Evolutionary conservation across 2,329 filamentous ascomycete species (phyloP).

Genomic region (Pestalotiopsis sp.): DNA sequence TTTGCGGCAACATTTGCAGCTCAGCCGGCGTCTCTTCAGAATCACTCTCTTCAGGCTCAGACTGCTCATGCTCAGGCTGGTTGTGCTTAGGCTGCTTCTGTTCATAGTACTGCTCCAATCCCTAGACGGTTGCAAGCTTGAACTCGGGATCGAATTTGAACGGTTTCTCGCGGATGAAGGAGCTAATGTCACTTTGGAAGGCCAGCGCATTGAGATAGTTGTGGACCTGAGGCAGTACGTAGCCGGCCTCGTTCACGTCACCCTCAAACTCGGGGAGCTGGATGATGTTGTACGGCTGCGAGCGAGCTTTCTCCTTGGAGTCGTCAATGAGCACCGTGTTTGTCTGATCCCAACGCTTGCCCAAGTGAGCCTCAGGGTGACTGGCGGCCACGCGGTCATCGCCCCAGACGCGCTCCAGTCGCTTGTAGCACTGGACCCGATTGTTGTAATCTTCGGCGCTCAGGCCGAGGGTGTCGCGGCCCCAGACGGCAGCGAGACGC

Average conservation of each 20-base stretch:
- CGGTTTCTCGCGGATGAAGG: conserved; percentile 56
- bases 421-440: conserved; percentile 89
- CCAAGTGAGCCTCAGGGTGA: conserved; percentile 45
- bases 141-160: conserved; percentile 44
- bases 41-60: no score
- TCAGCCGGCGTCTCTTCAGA: no score
- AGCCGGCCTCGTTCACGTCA: conserved; percentile 38
- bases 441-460: conserved; percentile 62
- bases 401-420: conserved; percentile 73
- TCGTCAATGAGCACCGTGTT: conserved; percentile 95
- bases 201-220: conserved; percentile 62
- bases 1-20: no score
- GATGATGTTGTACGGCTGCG: conserved; percentile 83
- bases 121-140: conserved; percentile 7
- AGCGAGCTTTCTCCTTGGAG: conserved; percentile 75
- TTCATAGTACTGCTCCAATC: neutral
- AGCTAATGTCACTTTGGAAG: conserved; percentile 62
- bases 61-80: no score
- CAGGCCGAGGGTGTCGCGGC: conserved; percentile 75
- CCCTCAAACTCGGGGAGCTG: conserved; percentile 77
- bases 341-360: conserved; percentile 70
- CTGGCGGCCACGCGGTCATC: conserved; percentile 44
- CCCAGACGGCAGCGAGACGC: conserved; percentile 74
- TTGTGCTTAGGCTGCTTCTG: neutral
- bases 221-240: conserved; percentile 61